Conservation (phyloP, 768 basidiomycete genomes). For the Auriscalpium microsporum region DNA sequence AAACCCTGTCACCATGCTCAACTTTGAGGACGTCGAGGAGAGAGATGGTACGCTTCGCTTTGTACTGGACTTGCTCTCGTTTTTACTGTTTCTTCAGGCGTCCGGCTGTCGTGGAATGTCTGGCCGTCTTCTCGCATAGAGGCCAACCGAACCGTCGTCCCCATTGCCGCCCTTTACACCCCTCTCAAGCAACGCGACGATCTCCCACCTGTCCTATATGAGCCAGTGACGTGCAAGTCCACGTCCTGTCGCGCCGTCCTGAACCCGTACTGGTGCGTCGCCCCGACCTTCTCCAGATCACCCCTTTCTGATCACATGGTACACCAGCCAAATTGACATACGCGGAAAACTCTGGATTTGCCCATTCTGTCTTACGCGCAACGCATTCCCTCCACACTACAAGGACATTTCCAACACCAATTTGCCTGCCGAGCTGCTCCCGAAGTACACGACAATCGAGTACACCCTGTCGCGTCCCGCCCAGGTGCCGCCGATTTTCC, state of each 20-base stretch:
- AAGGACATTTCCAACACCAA: constrained; percentile 97
- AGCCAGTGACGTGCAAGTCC: constrained; percentile 97
- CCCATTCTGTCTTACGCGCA: constrained; percentile 94
- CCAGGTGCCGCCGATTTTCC: constrained; percentile 90
- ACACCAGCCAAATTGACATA: constrained; percentile 89
- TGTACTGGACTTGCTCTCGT: not conserved
- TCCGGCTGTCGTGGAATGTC: constrained; percentile 96
- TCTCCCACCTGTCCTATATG: constrained; percentile 92
- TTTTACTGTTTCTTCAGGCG: constrained; percentile 40
- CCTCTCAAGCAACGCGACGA: constrained; percentile 92
- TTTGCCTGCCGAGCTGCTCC: constrained; percentile 89
- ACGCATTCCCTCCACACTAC: constrained; percentile 97
- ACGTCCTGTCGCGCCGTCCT: constrained; percentile 89
- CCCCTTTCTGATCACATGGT: not conserved
- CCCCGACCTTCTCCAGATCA: not conserved
- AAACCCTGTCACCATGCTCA: constrained; percentile 42
- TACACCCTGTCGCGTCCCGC: constrained; percentile 93
- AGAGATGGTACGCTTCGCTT: constrained; percentile 63
- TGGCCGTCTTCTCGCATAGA: constrained; percentile 98
- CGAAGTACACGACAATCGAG: constrained; percentile 99
- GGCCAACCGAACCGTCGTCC: constrained; percentile 94
- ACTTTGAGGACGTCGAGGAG: constrained; percentile 97
- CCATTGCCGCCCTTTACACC: constrained; percentile 95
- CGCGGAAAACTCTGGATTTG: constrained; percentile 99
- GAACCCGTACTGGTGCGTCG: constrained; percentile 87